Conservation (phyloP, 106 monocot genomes). For the Triglochin maritima region DNA sequence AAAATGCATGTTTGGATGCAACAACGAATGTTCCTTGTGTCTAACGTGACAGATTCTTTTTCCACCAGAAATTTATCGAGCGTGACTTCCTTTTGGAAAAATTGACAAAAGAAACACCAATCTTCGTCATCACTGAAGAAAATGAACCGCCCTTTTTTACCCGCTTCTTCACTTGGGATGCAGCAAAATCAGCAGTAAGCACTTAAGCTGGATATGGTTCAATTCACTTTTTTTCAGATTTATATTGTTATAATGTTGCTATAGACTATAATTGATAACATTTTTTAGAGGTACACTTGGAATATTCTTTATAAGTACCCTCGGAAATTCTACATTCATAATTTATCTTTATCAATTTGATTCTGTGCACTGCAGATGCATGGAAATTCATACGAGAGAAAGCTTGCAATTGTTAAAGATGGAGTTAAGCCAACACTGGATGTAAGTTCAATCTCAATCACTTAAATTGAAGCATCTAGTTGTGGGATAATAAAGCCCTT, state of each 20-base stretch:
- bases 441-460: conserved; percentile 35
- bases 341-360: neutral
- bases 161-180: conserved; percentile 85
- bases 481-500: no score
- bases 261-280: no score
- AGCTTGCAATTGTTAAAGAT: conserved; percentile 66
- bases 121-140: conserved; percentile 70
- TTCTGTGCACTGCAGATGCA: conserved; percentile 36
- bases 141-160: conserved; percentile 85
- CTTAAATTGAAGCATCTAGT: neutral
- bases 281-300: no score
- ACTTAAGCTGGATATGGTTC: neutral
- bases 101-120: conserved; percentile 49
- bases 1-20: neutral
- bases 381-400: conserved; percentile 93
- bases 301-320: no score
- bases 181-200: conserved; percentile 69
- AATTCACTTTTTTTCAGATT: no score
- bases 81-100: conserved; percentile 18
- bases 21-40: neutral
- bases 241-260: no score
- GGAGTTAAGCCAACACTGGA: conserved; percentile 49
- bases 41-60: neutral
- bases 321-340: no score
- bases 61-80: conserved; percentile 74